A percentile compares a stretch with the other conserved stretches of the same genome.
Conservation (phyloP, 2,329 filamentous ascomycete species). For the Pseudogymnoascus sp. region DNA sequence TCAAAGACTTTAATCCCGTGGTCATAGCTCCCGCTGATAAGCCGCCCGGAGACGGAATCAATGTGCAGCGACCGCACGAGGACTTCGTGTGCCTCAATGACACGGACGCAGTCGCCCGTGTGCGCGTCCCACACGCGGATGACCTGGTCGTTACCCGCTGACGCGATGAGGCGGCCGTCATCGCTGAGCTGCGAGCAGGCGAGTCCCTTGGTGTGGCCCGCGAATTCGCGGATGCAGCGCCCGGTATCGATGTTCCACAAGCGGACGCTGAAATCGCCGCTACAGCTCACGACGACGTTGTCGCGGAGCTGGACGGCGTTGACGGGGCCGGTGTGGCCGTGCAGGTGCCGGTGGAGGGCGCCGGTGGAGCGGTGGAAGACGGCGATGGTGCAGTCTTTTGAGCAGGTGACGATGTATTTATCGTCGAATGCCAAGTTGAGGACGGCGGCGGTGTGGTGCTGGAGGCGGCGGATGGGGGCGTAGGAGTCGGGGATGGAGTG, state of each 20-base stretch:
- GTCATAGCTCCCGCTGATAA: constrained; percentile 91
- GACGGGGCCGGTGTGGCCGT: constrained; percentile 83
- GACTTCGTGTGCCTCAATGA: constrained; percentile 74
- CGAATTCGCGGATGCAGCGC: constrained; percentile 81
- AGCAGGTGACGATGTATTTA: constrained; percentile 90
- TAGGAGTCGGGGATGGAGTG: constrained; percentile 78
- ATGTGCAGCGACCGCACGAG: constrained; percentile 87
- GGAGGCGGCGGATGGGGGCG: constrained; percentile 68
- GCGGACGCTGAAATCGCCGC: constrained; percentile 86
- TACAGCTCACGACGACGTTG: constrained; percentile 86
- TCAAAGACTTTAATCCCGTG: constrained; percentile 93
- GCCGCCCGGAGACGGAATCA: constrained; percentile 74
- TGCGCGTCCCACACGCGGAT: constrained; percentile 96
- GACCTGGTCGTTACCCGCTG: constrained; percentile 88
- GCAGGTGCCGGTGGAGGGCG: constrained; percentile 65
- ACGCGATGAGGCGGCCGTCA: constrained; percentile 86
- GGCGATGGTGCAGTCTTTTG: constrained; percentile 89
- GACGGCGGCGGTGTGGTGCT: constrained; percentile 76
- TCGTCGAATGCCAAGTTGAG: constrained; percentile 90
- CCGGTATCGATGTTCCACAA: constrained; percentile 92
- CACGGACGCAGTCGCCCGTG: constrained; percentile 73
- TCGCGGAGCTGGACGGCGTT: constrained; percentile 94
- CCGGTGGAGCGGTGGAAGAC: constrained; percentile 86
- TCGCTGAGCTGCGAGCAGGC: constrained; percentile 95
- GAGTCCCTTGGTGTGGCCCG: constrained; percentile 82